Base-by-base conservation (phyloP, 768 basidiomycete genomes). In the Sarcodon sp. region DNA sequence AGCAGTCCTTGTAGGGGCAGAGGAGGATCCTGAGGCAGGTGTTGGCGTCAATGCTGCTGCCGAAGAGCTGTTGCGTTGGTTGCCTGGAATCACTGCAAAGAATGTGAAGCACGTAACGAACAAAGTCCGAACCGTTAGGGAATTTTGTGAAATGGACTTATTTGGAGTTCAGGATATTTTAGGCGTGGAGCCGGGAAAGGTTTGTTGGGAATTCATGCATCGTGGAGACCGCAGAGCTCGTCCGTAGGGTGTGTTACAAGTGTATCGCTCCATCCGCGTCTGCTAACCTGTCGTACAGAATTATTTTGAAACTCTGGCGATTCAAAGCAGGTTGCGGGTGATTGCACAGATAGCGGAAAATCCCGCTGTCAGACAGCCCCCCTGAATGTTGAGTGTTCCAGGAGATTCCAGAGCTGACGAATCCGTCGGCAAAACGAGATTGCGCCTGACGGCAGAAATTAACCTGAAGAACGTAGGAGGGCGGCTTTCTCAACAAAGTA, bases 81-180 rank as follows among this genome's bases (percentile, higher is more conserved):
- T 98, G 35, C 94, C 94, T 0, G 92, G 94, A 0, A 76, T 98
- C 33, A 83, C 76, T 6, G 77, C 75, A 34, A 88, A 90, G 67
- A 93, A 91, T 59, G 75, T 83, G 45, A 80, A 83, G 59, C 81
- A 87, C 62, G 80, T 98, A 44, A 86, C 85, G 80, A 74, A 71
- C 55, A 81, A 77, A 58, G 82, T 93, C n/a, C 66, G 69, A 54
- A 90, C 76, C 59, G 75, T 98, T 32, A 69, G 77, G 47, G 82
- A 83, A 60, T 63, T 97, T 48, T 87, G 84, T 55, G 76, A 72
- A 59, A 64, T 92, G 67, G 60, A 59, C 39, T 59, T 80, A 51
- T 59, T 64, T 49, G 67, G 79, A 48, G 72, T 96, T 43, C 80
- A 88, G 62, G 78, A 70, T 13, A 71, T 92, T 18, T 60, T 94